Percentiles rank a stretch among this genome's conserved stretches.
These are phyloP conservation scores for Aspergillus versicolor DNA, from an alignment of 2,329 filamentous ascomycete species.

Conservation along the genomic window DNA sequence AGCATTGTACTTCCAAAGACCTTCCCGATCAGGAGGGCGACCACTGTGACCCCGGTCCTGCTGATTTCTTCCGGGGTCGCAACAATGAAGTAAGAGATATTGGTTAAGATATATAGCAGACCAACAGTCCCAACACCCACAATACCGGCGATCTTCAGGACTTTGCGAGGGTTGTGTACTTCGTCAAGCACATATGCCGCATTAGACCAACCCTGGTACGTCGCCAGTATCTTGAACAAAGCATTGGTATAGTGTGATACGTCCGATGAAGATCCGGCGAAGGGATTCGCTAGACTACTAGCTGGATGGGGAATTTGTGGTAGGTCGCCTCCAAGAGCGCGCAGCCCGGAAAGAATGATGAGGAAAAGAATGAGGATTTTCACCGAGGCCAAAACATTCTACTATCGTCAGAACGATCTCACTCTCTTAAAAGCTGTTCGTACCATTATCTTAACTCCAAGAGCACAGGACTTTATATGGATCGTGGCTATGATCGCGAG, in stretches of 20 bases:
- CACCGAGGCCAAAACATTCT: slow-evolving; percentile 62
- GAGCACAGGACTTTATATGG: slow-evolving; percentile 63
- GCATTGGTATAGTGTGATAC: slow-evolving; percentile 68
- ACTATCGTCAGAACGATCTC: neutral
- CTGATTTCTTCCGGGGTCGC: slow-evolving; percentile 44
- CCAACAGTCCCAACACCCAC: slow-evolving; percentile 59
- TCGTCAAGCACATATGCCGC: slow-evolving; percentile 53
- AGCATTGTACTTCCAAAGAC: slow-evolving; percentile 47
- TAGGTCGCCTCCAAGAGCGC: slow-evolving; percentile 61
- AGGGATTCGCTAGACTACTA: slow-evolving; percentile 61
- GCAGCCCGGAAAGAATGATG: slow-evolving; percentile 63
- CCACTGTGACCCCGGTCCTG: slow-evolving; percentile 43
- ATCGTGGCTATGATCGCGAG: slow-evolving; percentile 65
- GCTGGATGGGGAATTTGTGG: slow-evolving; percentile 58
- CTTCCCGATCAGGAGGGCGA: slow-evolving; percentile 44
- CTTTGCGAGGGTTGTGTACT: slow-evolving; percentile 64
- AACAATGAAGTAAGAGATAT: slow-evolving; percentile 65
- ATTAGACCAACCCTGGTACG: slow-evolving; percentile 52
- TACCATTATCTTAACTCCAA: slow-evolving; percentile 63
- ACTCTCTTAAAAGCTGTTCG: neutral
- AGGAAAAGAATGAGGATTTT: slow-evolving; percentile 67
- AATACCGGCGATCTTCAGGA: slow-evolving; percentile 65
- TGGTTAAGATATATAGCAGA: slow-evolving; percentile 65
- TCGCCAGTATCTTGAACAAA: slow-evolving; percentile 71
- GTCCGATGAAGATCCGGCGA: slow-evolving; percentile 59